Base-by-base conservation (phyloP, 768 basidiomycete species). In the Gloeostereum incarnatum region DNA sequence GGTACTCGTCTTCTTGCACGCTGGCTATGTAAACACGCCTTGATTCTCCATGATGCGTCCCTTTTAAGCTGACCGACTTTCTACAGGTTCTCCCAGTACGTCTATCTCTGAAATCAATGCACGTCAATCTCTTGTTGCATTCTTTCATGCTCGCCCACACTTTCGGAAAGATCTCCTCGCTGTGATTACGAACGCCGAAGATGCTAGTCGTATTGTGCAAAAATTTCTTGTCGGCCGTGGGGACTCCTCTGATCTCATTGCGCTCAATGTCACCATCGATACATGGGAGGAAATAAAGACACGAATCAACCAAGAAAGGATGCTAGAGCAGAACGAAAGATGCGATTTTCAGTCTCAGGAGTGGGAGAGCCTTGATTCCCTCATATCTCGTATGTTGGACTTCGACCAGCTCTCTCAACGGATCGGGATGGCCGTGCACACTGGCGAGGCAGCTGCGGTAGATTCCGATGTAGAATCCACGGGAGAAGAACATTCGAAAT, bases 61-160 rank as follows among this genome's bases (percentile, higher is more conserved):
- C 14, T 10, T 29, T 33, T 21, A 26, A 9, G 20, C 16, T 19
- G 20, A 13, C 10, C 17, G 34, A 14, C 18, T 39, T 48, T 35
- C 44, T 41, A n/a, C 47, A 90, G 87, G 83, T 55, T 87, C 87
- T 23, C 89, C 89, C 0, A 89, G 85, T 51, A 84, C 81, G 2
- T 87, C 84, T 1, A 58, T 78, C 9, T 45, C 53, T 11, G 84
- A 88, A 49, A 88, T 92, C 45, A 70, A 73, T 47, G 61, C 74
- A 8, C 78, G 81, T 4, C 89, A 90, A 51, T 72, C 75, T n/a
- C 57, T 90, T 5, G 86, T 92, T 17, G 69, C 79, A 3, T 75
- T 82, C 49, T 82, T 92, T 51, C 60, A 69, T 47, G 47, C 61
- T 7, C 62, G 78, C 21, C 69, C 73, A 22, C 73, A 81, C 50